These are phyloP conservation scores for Puccinellia tenuiflora DNA, from an alignment of 176 grass and related monocot genomes.

Conservation along the genomic window DNA sequence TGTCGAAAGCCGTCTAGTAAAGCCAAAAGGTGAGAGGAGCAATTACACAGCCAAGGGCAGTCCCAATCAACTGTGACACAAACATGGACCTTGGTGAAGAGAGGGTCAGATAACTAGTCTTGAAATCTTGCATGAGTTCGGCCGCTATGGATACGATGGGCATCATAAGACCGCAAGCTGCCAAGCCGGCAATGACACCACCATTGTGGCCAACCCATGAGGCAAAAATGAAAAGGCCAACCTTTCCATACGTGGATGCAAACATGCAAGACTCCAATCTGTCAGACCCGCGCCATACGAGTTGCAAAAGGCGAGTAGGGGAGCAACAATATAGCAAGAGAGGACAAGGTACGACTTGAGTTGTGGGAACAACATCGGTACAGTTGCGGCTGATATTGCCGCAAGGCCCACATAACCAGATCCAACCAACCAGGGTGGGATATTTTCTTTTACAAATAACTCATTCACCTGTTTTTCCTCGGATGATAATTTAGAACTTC, in stretches of 20 bases:
- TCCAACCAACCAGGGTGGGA: constrained; percentile 61
- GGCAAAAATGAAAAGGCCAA: constrained; percentile 74
- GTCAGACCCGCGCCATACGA: constrained; percentile 76
- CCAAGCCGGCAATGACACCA: constrained; percentile 68
- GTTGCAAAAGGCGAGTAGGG: constrained; percentile 79
- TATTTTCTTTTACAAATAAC: constrained; percentile 58
- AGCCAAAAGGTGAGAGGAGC: constrained; percentile 85
- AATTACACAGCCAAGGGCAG: constrained; percentile 59
- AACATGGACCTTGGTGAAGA: constrained; percentile 84
- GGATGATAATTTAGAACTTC: constrained; percentile 34
- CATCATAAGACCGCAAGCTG: constrained; percentile 85
- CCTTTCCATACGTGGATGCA: constrained; percentile 73
- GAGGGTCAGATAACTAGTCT: constrained; percentile 76
- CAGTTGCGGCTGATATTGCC: constrained; percentile 51
- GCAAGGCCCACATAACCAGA: constrained; percentile 59
- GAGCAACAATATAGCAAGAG: constrained; percentile 52
- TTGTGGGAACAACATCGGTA: constrained; percentile 71
- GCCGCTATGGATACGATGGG: constrained; percentile 73
- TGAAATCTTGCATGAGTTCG: constrained; percentile 92
- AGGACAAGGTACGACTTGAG: constrained; percentile 78
- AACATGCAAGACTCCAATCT: constrained; percentile 66
- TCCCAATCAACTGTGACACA: constrained; percentile 75
- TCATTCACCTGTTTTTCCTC: constrained; percentile 50
- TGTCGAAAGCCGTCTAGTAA: constrained; percentile 74
- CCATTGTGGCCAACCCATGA: constrained; percentile 56